Conservation (phyloP, 805 yeast species). For the Candida adriatica region DNA sequence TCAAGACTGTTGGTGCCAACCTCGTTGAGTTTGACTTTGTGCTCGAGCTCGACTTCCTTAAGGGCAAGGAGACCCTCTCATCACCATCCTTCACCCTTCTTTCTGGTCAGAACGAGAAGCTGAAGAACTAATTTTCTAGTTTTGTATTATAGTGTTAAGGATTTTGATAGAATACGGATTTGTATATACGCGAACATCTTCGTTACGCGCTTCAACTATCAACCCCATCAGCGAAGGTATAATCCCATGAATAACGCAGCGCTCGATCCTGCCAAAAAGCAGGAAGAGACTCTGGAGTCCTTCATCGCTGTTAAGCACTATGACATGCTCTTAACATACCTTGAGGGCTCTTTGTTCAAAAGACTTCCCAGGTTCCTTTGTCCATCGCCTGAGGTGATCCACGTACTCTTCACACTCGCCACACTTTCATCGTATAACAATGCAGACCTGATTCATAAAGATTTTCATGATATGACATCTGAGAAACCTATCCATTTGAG, state of each 20-base stretch:
- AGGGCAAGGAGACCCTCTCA: conserved; percentile 82
- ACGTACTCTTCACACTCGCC: conserved; percentile 30
- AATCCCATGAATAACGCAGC: too few relatives aligned
- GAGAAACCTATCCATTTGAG: conserved; percentile 27
- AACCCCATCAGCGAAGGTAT: too few relatives aligned
- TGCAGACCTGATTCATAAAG: conserved; percentile 20
- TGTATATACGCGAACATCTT: too few relatives aligned
- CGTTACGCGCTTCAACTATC: too few relatives aligned
- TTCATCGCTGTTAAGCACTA: conserved; percentile 26
- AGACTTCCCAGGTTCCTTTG: conserved; percentile 21
- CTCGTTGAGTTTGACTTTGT: conserved; percentile 80
- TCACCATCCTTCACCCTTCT: conserved; percentile 88
- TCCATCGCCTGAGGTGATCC: conserved; percentile 29
- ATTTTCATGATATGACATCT: conserved; percentile 20
- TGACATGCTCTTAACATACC: conserved; percentile 28
- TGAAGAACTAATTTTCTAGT: conserved; percentile 24
- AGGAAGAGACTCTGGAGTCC: conserved; percentile 16
- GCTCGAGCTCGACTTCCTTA: conserved; percentile 90
- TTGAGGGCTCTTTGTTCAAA: conserved; percentile 25
- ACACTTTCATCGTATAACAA: conserved; percentile 26
- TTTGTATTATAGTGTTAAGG: too few relatives aligned
- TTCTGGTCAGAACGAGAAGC: conserved; percentile 65
- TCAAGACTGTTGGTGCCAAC: conserved; percentile 57
- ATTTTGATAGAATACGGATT: too few relatives aligned
- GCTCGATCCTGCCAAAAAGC: conserved; percentile 8